Percentiles rank a stretch among this genome's conserved stretches.
phyloP scores from a whole-genome alignment of 495 filamentous ascomycete species.

The Acidomyces sp. region DNA sequence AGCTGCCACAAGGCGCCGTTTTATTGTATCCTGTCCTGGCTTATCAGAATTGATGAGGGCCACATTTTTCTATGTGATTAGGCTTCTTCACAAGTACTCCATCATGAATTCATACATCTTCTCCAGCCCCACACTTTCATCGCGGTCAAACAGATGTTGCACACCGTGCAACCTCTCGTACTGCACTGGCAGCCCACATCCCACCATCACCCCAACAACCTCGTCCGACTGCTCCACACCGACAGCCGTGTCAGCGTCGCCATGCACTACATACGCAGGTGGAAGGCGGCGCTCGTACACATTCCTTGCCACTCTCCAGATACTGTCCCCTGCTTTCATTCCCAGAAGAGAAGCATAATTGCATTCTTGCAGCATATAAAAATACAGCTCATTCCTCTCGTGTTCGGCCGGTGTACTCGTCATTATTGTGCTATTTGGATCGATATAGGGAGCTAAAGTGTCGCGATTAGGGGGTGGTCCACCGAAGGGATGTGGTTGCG shows the following conservation, averaged over 20 bases:
- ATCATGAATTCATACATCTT: constrained; percentile 13
- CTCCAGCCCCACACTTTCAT: constrained; percentile 7
- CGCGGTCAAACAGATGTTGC: constrained; percentile 15
- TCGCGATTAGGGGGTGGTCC: background rate
- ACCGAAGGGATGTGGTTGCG: constrained; percentile 8
- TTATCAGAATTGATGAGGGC: too few species aligned
- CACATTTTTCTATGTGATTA: too few species aligned
- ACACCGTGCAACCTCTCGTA: constrained; percentile 13
- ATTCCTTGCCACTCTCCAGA: constrained; percentile 8
- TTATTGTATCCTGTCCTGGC: too few species aligned
- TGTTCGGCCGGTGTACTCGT: constrained; percentile 5
- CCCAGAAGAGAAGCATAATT: constrained; percentile 4
- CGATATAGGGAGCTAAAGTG: constrained; percentile 4
- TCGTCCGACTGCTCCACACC: constrained; percentile 16
- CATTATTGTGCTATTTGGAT: constrained; percentile 3
- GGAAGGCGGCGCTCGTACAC: constrained; percentile 8
- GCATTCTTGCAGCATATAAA: constrained; percentile 7
- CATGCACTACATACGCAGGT: constrained; percentile 13
- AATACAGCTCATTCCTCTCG: background rate
- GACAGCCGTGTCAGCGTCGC: constrained; percentile 11
- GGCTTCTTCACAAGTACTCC: constrained; percentile 7
- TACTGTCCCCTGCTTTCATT: constrained; percentile 3
- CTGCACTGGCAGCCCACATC: constrained; percentile 3
- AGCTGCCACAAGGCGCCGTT: too few species aligned
- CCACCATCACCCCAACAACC: constrained; percentile 12